Evolutionary conservation across 2,329 filamentous ascomycete genomes (phyloP), one percentile per base, ranked within the genome.

Genomic region (Colletotrichum tabaci): DNA sequence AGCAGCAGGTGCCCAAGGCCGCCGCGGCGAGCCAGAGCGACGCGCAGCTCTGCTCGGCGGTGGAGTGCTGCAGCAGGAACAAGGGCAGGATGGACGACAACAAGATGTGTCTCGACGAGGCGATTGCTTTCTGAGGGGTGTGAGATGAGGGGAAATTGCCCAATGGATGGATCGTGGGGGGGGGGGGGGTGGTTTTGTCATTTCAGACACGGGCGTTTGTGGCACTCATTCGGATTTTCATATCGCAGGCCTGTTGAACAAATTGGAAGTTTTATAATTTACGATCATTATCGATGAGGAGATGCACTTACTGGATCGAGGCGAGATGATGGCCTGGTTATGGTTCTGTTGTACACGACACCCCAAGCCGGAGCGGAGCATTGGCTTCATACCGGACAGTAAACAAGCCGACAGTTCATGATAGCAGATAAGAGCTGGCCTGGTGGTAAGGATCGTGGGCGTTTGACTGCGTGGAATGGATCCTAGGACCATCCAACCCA

Each of bases 31-130:
- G 74, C n/a, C 76, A 77, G 46, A 76, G 74, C 16, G 79, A 82
- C 35, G 53, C 78, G 2, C 75, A 73, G 40, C 81, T 83, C 66
- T 83, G 82, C 72, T 79, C 79, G 0, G 76, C 77, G 0, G 76
- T 83, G 9, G 81, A 82, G 64, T 81, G 79, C 68, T 77, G 77
- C 60, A 56, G 77, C 61, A 67, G 44, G 35, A 44, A 44, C 53
- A 78, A 73, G 63, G 62, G 60, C 40, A 73, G 74, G 44, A 56
- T 67, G 16, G 66, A 69, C 16, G 72, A 74, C 18, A 65, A 65
- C 44, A 72, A 69, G 26, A 26, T 57, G 46, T 71, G 52, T 42
- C 26, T 74, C 23, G 70, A 72, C 18, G 75, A 77, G 71, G 72
- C 74, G 50, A 73, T 78, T 67, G 76, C 77, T 3, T 63, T 63